These are phyloP conservation scores for Sclerotinia glacialis DNA, from an alignment of 2,329 filamentous ascomycete species.

Conservation along the genomic window DNA sequence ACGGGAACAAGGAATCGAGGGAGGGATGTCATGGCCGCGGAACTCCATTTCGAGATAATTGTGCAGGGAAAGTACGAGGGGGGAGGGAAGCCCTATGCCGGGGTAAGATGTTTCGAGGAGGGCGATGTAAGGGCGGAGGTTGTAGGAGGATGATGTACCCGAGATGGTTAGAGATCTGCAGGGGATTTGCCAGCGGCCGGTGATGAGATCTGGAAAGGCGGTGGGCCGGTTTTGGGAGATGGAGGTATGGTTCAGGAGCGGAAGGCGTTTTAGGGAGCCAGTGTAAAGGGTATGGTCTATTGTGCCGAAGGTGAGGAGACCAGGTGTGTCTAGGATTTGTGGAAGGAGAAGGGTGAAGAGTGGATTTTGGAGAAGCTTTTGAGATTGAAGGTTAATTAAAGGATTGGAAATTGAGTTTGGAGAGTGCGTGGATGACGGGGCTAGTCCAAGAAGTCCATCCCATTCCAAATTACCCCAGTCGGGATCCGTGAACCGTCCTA, in stretches of 20 bases:
- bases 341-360: slow-evolving; percentile 19
- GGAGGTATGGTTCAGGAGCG: background rate
- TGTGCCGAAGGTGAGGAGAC: slow-evolving; percentile 8
- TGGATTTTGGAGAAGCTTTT: background rate
- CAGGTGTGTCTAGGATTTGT: background rate
- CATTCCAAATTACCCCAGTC: slow-evolving; percentile 20
- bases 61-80: slow-evolving; percentile 10
- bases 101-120: slow-evolving; percentile 11
- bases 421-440: background rate
- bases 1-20: slow-evolving; percentile 4
- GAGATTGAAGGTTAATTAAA: background rate
- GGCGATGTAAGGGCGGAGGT: background rate
- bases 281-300: slow-evolving; percentile 4
- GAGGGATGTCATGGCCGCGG: background rate
- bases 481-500: background rate
- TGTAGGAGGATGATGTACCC: background rate
- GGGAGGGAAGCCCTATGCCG: slow-evolving; percentile 4
- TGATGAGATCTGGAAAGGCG: background rate
- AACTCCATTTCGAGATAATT: background rate
- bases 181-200: slow-evolving; percentile 10
- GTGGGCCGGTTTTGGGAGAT: background rate
- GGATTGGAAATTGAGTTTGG: background rate
- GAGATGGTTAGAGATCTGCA: slow-evolving; percentile 4
- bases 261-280: background rate
- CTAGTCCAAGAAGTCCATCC: slow-evolving; percentile 18